Evolutionary conservation across 2,329 filamentous ascomycete genomes (phyloP).

Genomic region (Aspergillus amoenus): DNA sequence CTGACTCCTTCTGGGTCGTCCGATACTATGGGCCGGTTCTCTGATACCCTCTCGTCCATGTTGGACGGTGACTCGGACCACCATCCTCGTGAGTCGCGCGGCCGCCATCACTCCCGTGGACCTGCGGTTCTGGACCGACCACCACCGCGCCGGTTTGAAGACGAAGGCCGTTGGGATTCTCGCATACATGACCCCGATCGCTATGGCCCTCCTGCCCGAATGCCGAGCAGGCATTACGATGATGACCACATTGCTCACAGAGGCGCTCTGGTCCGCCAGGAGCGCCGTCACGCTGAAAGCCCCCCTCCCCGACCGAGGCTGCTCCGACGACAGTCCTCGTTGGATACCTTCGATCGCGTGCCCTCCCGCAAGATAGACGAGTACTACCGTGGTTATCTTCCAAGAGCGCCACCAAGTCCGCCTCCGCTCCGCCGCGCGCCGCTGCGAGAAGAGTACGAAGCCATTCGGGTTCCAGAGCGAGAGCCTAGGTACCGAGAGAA

Average conservation of each 20-base stretch:
- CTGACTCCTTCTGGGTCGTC: constrained; percentile 14
- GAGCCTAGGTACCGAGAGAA: constrained; percentile 44
- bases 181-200: constrained; percentile 41
- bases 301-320: constrained; percentile 63
- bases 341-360: constrained; percentile 85
- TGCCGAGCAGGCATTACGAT: constrained; percentile 40
- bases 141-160: constrained; percentile 35
- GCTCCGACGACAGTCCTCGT: constrained; percentile 78
- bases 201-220: constrained; percentile 44
- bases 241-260: constrained; percentile 46
- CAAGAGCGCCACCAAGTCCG: constrained; percentile 62
- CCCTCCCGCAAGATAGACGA: constrained; percentile 56
- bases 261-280: constrained; percentile 56
- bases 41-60: constrained; percentile 36
- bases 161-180: constrained; percentile 43
- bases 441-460: constrained; percentile 62
- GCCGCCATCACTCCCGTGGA: constrained; percentile 37
- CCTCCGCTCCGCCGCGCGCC: constrained; percentile 44
- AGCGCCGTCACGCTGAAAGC: constrained; percentile 58
- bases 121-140: constrained; percentile 37
- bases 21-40: constrained; percentile 37
- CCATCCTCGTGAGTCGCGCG: constrained; percentile 44
- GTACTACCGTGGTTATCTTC: constrained; percentile 40
- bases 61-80: constrained; percentile 43
- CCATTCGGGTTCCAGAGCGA: constrained; percentile 67